Base-by-base conservation (phyloP, 306 rosid species). In the Betula pendula region DNA sequence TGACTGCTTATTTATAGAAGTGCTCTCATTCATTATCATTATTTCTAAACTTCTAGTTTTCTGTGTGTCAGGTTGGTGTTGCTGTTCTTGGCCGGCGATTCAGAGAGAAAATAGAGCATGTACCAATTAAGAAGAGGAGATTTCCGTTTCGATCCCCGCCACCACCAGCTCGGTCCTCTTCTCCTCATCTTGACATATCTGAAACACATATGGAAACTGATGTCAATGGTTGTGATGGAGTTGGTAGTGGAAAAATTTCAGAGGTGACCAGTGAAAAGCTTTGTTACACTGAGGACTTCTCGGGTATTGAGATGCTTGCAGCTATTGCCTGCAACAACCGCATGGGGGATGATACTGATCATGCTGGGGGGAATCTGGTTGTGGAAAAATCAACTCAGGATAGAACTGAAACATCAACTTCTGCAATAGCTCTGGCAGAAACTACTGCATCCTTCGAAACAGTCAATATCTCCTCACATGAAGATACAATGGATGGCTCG, bases 241-340 rank as follows among this genome's bases (percentile, higher is more conserved):
- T 17, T 72, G 67, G 24, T 58, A 44, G 35, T 15, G 51, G 43
- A 53, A 45, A 43, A 6, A 43, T 16, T 15, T 33, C 50, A 16
- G 75, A 68, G 63, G 20, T 10, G 13, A 75, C 58, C 31, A 78
- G 62, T 73, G 70, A 43, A 59, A 73, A 48, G 43, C 73, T 17
- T 49, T 38, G 52, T 72, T 40, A 13, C 19, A 43, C 19, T 35
- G 82, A 82, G 16, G 86, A 83, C 73, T 83, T 79, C 49, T 83
- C 86, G 0, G 83, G 86, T 71, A 83, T 83, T 63, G 86, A 79
- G 79, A 83, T 83, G 71, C 68, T 83, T 53, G 86, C 86, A 20
- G 83, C 81, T 44, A 80, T 80, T 8, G 83, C 86, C 33, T 83
- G 83, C 58, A 75, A 79, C 72, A 75, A 83, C 62, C 70, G 55